phyloP scores from a whole-genome alignment of 768 basidiomycete species.

The Omphalotus guepiniiformis region DNA sequence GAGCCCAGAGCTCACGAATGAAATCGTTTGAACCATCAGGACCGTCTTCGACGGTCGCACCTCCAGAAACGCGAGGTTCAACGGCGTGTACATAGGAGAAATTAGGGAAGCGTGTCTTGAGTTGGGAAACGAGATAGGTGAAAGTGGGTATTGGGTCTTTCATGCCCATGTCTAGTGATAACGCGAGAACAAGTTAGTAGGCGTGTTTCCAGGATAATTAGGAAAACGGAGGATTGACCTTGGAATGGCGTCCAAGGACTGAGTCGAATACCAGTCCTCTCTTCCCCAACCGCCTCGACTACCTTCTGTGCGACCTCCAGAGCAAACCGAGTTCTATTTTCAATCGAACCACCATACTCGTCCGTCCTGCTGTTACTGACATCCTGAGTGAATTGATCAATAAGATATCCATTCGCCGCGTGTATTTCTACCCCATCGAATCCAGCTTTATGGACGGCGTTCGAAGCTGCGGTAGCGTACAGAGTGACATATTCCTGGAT shows the following conservation, averaged over 20 bases:
- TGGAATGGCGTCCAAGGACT: conserved; percentile 50
- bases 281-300: conserved; percentile 45
- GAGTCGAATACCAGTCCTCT: conserved; percentile 48
- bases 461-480: conserved; percentile 51
- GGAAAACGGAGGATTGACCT: conserved; percentile 26
- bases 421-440: conserved; percentile 62
- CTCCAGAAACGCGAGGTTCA: conserved; percentile 19
- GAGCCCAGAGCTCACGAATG: conserved; percentile 42
- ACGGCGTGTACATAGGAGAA: conserved; percentile 40
- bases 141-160: conserved; percentile 41
- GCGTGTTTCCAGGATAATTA: conserved; percentile 1
- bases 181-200: conserved; percentile 13
- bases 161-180: conserved; percentile 44
- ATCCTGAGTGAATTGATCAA: conserved; percentile 61
- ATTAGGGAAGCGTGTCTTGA: conserved; percentile 25
- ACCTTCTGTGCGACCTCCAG: conserved; percentile 53
- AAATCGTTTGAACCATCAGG: conserved; percentile 33
- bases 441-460: conserved; percentile 50
- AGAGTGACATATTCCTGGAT: conserved; percentile 44
- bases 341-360: conserved; percentile 62
- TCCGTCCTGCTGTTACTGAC: conserved; percentile 54
- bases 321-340: conserved; percentile 52
- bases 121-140: conserved; percentile 22
- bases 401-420: conserved; percentile 41
- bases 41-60: neutral